Evolutionary conservation across 805 yeast species (phyloP), one percentile per base, ranked within the genome.

Genomic region (Komagataella populi): DNA sequence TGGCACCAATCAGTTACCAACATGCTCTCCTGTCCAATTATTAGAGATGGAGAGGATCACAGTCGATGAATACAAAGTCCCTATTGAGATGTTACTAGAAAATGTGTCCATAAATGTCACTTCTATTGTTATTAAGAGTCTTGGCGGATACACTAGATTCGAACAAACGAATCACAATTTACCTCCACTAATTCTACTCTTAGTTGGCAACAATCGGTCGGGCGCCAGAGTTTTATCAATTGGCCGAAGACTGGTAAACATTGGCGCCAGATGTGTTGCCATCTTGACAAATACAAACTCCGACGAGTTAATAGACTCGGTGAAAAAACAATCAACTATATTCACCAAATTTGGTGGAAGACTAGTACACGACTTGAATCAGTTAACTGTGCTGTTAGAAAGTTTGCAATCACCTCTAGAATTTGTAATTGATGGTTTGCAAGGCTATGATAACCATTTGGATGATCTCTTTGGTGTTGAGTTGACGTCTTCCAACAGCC

Each of bases 341-440:
- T 82, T 83, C 57, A 75, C 73, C 52, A 66, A 72, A 14, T 66
- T 74, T 53, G 95, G 93, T 7, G 95, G 95, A n/a, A 83, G 83
- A 56, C 64, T 77, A n/a, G 77, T 66, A 45, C 62, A 57, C 55
- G 70, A 57, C 17, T 59, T 66, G 55, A 60, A 54, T 48, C 74
- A 61, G 47, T 67, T 71, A 60, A 70, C 61, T 52, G 64, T 48
- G 22, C 64, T 65, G 44, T 63, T 70, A 56, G 69, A 62, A 10
- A 74, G 75, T 52, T 66, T 81, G 45, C 85, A 83, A 47, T 76
- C 87, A 2, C 93, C 95, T 0, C 79, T 86, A 14, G 96, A 88
- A 61, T 70, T 89, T 54, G 76, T 88, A 7, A 60, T 89, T 17
- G 97, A 89, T 63, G 93, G 89, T 1, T 70, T 89, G 57, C 96